These are phyloP conservation scores for Megacollybia marginata DNA, from an alignment of 768 basidiomycete genomes.

Conservation along the genomic window DNA sequence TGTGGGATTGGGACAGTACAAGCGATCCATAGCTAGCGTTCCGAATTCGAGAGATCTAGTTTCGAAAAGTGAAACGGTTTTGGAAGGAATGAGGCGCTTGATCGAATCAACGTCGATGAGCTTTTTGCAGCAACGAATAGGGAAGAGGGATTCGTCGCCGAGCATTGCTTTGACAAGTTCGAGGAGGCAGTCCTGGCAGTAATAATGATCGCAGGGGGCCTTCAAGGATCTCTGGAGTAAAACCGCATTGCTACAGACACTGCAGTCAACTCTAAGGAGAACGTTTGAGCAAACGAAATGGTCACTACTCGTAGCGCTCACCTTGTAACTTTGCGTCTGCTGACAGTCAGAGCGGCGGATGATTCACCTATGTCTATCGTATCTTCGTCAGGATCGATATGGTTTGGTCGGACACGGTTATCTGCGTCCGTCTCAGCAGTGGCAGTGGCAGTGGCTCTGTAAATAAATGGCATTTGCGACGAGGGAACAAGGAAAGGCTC, in stretches of 20 bases:
- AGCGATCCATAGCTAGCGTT: constrained; percentile 29
- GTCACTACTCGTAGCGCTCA: no score
- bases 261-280: constrained; percentile 20
- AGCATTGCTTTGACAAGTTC: constrained; percentile 33
- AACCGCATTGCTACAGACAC: constrained; percentile 33
- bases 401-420: neutral
- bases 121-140: constrained; percentile 42
- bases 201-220: constrained; percentile 37
- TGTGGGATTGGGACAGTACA: constrained; percentile 43
- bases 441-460: neutral
- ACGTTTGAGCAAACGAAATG: no score
- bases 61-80: constrained; percentile 24
- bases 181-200: constrained; percentile 37
- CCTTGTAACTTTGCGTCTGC: neutral
- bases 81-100: constrained; percentile 19
- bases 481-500: neutral
- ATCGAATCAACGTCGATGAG: constrained; percentile 22
- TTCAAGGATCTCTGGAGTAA: constrained; percentile 7
- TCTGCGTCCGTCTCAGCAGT: neutral
- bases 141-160: constrained; percentile 44
- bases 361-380: neutral
- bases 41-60: constrained; percentile 40
- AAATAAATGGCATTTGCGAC: neutral
- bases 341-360: neutral
- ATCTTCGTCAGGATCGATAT: neutral